phyloP scores from a whole-genome alignment of 345 rosid species.

The Nasturtium officinale region DNA sequence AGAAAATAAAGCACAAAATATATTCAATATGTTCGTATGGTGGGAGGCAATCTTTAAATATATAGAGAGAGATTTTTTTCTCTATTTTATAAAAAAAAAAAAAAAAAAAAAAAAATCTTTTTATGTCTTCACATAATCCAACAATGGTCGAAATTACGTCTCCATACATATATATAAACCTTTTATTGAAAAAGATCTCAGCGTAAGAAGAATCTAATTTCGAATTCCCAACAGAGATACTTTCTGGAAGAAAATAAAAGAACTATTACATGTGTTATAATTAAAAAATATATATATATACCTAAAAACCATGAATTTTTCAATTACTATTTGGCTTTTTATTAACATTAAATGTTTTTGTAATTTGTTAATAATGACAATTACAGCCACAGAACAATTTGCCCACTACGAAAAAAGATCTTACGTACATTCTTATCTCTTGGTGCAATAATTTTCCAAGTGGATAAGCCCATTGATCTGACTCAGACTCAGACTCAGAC shows the following conservation, averaged over 20 bases:
- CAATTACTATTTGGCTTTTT: too few species aligned
- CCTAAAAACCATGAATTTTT: background rate
- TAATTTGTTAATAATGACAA: conserved; percentile 10
- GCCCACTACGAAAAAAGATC: conserved; percentile 25
- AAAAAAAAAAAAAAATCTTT: too few species aligned
- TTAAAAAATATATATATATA: background rate
- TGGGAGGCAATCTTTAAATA: conserved; percentile 31
- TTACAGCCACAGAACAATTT: conserved; percentile 36
- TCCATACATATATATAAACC: conserved; percentile 7
- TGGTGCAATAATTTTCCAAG: conserved; percentile 18
- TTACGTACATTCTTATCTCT: conserved; percentile 42
- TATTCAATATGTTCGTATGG: conserved; percentile 19
- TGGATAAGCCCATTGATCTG: conserved; percentile 40
- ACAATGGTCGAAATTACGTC: conserved; percentile 24
- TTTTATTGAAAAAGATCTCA: background rate
- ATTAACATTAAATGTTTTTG: background rate
- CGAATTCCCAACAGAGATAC: background rate
- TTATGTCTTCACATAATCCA: conserved; percentile 29
- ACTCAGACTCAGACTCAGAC: too few species aligned
- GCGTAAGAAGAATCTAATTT: conserved; percentile 5
- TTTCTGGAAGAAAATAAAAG: background rate
- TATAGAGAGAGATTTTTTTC: conserved; percentile 28
- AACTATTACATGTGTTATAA: background rate
- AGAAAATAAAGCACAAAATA: background rate
- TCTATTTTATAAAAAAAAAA: conserved; percentile 2